Conservation (phyloP, 495 filamentous ascomycete genomes). For the Daldinia decipiens region DNA sequence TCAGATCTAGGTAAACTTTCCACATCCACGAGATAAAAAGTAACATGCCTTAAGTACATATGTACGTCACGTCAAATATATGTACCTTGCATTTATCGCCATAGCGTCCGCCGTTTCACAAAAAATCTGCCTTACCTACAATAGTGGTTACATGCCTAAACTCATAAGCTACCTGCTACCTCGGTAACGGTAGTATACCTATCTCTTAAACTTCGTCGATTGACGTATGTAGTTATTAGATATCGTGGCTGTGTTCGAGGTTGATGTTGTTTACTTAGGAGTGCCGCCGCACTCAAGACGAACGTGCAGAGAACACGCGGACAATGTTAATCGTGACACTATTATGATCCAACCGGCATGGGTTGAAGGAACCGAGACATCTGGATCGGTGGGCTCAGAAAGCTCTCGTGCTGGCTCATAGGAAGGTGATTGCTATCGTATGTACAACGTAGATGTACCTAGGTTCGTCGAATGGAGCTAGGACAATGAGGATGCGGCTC, state of each 20-base stretch:
- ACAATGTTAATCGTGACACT: background rate
- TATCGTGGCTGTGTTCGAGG: conserved; percentile 14
- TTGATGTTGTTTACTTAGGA: background rate
- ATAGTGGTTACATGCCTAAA: conserved; percentile 9
- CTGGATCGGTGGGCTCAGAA: background rate
- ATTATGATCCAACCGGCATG: background rate
- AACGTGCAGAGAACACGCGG: background rate
- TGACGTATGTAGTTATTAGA: background rate
- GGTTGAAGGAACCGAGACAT: background rate
- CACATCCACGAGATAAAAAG: background rate
- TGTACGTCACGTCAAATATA: background rate
- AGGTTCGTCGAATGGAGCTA: background rate
- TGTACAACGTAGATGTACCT: background rate
- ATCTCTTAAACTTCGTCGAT: background rate
- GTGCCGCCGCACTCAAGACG: background rate
- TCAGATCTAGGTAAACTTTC: conserved; percentile 4
- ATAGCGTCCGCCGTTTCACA: conserved; percentile 3
- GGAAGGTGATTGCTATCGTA: background rate
- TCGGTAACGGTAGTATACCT: background rate
- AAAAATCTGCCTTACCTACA: conserved; percentile 40
- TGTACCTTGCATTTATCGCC: conserved; percentile 3
- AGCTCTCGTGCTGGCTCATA: background rate
- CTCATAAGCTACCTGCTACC: background rate
- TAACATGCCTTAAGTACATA: too few species aligned
- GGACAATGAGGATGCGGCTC: conserved; percentile 2